Evolutionary conservation across 1,284 basidiomycete species (phyloP).

Genomic region (Papiliotrema laurentii): DNA sequence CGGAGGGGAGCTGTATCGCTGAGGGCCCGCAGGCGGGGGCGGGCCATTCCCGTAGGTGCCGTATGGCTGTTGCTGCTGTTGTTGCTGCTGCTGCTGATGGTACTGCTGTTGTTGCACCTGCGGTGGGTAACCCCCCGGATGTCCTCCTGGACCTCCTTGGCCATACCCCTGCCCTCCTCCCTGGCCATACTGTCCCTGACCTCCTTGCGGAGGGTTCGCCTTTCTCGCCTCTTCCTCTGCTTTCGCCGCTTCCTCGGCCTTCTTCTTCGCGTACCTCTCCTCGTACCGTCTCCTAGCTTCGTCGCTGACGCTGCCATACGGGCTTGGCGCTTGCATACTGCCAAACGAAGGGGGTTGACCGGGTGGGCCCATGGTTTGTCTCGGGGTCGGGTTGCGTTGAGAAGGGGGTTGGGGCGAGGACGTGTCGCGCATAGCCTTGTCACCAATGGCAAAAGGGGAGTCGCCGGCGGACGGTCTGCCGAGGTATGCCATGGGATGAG

Average conservation of each 20-base stretch:
- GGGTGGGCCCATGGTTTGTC: neutral
- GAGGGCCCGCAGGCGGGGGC: constrained; percentile 10
- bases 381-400: constrained; percentile 35
- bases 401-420: constrained; percentile 37
- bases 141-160: constrained; percentile 6
- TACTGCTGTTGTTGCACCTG: constrained; percentile 7
- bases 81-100: constrained; percentile 22
- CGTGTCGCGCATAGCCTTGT: constrained; percentile 42
- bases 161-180: constrained; percentile 4
- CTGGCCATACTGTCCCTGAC: constrained; percentile 1
- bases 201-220: neutral
- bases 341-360: neutral
- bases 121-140: constrained; percentile 4
- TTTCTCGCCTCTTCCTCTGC: constrained; percentile 11
- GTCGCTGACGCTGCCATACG: constrained; percentile 39
- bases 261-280: constrained; percentile 42
- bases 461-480: constrained; percentile 45
- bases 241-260: constrained; percentile 33
- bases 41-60: constrained; percentile 1
- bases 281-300: constrained; percentile 45
- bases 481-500: constrained; percentile 30
- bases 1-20: constrained; percentile 7
- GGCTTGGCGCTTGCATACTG: constrained; percentile 33
- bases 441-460: constrained; percentile 48
- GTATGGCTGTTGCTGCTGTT: constrained; percentile 6